phyloP scores from a whole-genome alignment of 495 filamentous ascomycete genomes.

The Penicillium robsamsonii region DNA sequence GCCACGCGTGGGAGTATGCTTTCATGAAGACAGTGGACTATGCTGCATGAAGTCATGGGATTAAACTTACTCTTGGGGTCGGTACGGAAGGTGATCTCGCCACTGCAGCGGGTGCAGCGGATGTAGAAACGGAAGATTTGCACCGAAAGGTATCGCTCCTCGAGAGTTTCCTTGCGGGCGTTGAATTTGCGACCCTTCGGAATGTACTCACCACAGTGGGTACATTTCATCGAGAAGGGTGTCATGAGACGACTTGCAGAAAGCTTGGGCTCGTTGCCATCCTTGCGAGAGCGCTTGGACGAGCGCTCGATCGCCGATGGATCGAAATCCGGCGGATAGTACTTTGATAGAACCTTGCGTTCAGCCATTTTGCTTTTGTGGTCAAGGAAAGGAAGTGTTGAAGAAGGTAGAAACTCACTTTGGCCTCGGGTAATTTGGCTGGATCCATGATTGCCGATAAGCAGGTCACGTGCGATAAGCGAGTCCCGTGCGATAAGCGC shows the following conservation, averaged over 20 bases:
- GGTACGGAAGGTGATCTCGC: slow-evolving; percentile 91
- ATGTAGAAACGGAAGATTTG: slow-evolving; percentile 95
- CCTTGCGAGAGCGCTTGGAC: background rate
- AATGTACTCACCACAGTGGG: slow-evolving; percentile 90
- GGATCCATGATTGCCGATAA: too few species aligned
- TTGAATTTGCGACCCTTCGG: slow-evolving; percentile 98
- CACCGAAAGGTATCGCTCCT: slow-evolving; percentile 87
- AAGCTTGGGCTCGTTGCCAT: background rate
- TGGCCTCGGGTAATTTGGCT: too few species aligned
- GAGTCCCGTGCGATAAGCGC: too few species aligned
- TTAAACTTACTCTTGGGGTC: slow-evolving; percentile 73
- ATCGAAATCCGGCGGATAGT: slow-evolving; percentile 98
- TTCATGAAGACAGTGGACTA: too few species aligned
- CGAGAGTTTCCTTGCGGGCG: slow-evolving; percentile 89
- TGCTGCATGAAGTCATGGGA: too few species aligned
- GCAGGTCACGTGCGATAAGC: too few species aligned
- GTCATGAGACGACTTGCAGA: slow-evolving; percentile 86
- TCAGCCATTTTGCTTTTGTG: slow-evolving; percentile 70
- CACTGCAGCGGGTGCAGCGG: slow-evolving; percentile 83
- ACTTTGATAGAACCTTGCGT: slow-evolving; percentile 80
- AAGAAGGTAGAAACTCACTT: background rate
- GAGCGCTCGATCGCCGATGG: slow-evolving; percentile 76
- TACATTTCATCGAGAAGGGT: slow-evolving; percentile 93
- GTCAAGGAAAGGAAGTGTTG: background rate
- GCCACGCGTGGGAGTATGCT: background rate